These are phyloP conservation scores for Phalaenopsis hybrid DNA, from an alignment of 116 monocot species.

Conservation along the genomic window DNA sequence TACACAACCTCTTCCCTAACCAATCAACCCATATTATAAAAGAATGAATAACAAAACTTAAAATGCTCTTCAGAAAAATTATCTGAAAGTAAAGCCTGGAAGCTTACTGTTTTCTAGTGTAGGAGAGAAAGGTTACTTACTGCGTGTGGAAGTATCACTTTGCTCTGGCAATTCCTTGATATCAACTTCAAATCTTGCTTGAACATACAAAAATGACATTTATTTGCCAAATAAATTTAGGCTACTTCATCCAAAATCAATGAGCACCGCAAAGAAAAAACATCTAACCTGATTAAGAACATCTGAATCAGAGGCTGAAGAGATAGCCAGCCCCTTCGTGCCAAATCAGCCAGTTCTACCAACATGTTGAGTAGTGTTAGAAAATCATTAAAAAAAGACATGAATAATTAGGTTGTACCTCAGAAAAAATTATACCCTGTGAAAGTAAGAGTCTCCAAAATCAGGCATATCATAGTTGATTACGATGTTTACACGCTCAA, in stretches of 20 bases:
- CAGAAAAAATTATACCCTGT: constrained; percentile 56
- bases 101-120: too few species aligned
- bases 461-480: constrained; percentile 99
- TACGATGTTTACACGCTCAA: constrained; percentile 98
- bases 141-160: constrained; percentile 96
- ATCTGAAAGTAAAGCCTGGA: too few species aligned
- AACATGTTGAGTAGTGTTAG: constrained; percentile 35
- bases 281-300: constrained; percentile 82
- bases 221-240: background rate
- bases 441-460: constrained; percentile 94
- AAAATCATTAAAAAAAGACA: background rate
- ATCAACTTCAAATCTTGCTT: too few species aligned
- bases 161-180: constrained; percentile 97
- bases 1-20: too few species aligned
- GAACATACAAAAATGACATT: constrained; percentile 20
- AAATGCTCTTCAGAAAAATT: too few species aligned
- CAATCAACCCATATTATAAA: too few species aligned
- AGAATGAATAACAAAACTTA: too few species aligned
- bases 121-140: constrained; percentile 35
- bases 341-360: constrained; percentile 95
- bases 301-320: constrained; percentile 84
- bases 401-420: background rate
- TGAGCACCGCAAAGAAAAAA: background rate
- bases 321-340: constrained; percentile 92
- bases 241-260: background rate